phyloP scores from a whole-genome alignment of 2,329 filamentous ascomycete genomes.

The Sclerotinia sclerotiorum region DNA sequence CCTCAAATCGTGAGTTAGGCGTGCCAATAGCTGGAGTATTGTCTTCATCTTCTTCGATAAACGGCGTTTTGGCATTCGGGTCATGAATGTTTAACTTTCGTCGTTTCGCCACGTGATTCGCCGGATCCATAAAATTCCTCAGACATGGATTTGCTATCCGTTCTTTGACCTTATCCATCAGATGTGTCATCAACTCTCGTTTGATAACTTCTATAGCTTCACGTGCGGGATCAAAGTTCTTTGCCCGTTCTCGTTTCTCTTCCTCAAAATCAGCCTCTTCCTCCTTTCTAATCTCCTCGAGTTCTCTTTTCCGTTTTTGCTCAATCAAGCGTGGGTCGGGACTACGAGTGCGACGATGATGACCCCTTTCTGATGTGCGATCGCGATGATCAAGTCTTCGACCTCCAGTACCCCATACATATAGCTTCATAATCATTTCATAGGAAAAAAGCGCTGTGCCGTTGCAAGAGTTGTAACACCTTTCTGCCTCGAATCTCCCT shows the following conservation, averaged over 20 bases:
- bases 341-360: slow-evolving; percentile 46
- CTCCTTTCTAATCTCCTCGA: slow-evolving; percentile 65
- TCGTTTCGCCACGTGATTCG: slow-evolving; percentile 75
- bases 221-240: slow-evolving; percentile 83
- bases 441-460: slow-evolving; percentile 89
- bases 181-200: slow-evolving; percentile 78
- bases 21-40: slow-evolving; percentile 65
- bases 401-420: slow-evolving; percentile 42
- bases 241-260: slow-evolving; percentile 83
- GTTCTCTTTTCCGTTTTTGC: slow-evolving; percentile 61
- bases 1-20: slow-evolving; percentile 58
- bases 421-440: slow-evolving; percentile 85
- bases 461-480: slow-evolving; percentile 77
- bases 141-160: slow-evolving; percentile 81
- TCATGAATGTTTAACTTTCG: slow-evolving; percentile 76
- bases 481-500: slow-evolving; percentile 77
- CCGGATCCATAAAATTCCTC: slow-evolving; percentile 78
- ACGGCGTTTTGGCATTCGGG: slow-evolving; percentile 58
- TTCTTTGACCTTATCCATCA: slow-evolving; percentile 85
- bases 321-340: slow-evolving; percentile 46
- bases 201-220: slow-evolving; percentile 80
- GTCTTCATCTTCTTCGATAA: slow-evolving; percentile 56
- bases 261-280: slow-evolving; percentile 82
- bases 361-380: slow-evolving; percentile 26
- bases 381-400: slow-evolving; percentile 26